Percentiles rank a stretch among this genome's conserved stretches.
phyloP scores from a whole-genome alignment of 306 rosid species.

The Purshia tridentata region DNA sequence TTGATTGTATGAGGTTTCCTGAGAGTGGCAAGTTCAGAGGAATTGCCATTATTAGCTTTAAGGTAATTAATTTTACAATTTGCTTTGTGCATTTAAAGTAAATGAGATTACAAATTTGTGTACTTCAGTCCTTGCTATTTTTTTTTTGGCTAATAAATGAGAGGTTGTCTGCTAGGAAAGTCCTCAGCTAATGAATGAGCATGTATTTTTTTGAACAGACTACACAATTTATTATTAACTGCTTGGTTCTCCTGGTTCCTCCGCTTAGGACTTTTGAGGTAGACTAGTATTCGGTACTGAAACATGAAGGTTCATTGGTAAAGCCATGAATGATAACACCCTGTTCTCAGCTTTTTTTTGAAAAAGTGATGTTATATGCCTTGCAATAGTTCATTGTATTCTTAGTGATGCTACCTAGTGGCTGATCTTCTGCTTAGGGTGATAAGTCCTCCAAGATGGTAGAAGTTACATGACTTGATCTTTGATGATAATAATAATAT shows the following conservation, averaged over 20 bases:
- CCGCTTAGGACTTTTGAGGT: neutral
- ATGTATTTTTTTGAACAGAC: neutral
- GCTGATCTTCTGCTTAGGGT: neutral
- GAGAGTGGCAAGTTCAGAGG: constrained; percentile 95
- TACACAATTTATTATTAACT: neutral
- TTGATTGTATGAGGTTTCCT: constrained; percentile 89
- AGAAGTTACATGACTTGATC: neutral
- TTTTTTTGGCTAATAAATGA: neutral
- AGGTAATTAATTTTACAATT: constrained; percentile 46
- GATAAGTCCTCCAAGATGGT: neutral
- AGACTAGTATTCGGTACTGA: neutral
- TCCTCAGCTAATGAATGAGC: neutral
- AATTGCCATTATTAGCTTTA: constrained; percentile 79
- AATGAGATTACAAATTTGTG: neutral
- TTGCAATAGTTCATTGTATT: neutral
- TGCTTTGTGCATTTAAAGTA: neutral
- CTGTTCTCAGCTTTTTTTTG: no score
- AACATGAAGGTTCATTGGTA: no score
- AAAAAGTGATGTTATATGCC: neutral
- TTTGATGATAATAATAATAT: no score
- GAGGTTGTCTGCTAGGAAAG: neutral
- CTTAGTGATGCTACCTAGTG: neutral
- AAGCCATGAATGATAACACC: no score
- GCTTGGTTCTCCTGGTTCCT: neutral
- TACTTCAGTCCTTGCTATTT: neutral